phyloP scores from a whole-genome alignment of 2,329 filamentous ascomycete genomes.

The Parascedosporium putredinis region DNA sequence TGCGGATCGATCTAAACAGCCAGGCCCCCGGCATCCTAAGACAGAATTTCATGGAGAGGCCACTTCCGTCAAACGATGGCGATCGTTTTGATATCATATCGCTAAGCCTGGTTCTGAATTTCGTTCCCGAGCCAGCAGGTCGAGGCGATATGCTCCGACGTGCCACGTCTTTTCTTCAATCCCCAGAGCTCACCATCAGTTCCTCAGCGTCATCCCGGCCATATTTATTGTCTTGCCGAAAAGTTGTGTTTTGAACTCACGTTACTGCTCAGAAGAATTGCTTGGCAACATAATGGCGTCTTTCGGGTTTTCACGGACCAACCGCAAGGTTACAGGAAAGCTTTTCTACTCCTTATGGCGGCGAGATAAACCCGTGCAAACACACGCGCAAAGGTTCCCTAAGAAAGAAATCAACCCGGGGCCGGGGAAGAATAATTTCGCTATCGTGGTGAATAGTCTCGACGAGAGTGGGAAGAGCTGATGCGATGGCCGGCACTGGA shows the following conservation, averaged over 20 bases:
- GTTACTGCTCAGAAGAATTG: slow-evolving; percentile 68
- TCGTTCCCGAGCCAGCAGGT: slow-evolving; percentile 64
- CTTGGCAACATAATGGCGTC: slow-evolving; percentile 64
- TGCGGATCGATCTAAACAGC: slow-evolving; percentile 83
- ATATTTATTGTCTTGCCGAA: slow-evolving; percentile 85
- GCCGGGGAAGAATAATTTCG: slow-evolving; percentile 77
- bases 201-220: slow-evolving; percentile 39
- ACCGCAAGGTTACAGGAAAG: slow-evolving; percentile 68
- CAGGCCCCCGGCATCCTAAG: slow-evolving; percentile 71
- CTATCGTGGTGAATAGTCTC: slow-evolving; percentile 53
- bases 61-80: slow-evolving; percentile 50
- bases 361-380: slow-evolving; percentile 21
- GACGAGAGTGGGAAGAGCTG: neutral
- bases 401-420: slow-evolving; percentile 75
- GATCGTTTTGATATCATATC: slow-evolving; percentile 83
- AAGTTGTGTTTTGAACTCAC: slow-evolving; percentile 79
- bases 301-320: slow-evolving; percentile 58
- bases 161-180: slow-evolving; percentile 58
- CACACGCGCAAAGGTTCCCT: slow-evolving; percentile 32
- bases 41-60: slow-evolving; percentile 89
- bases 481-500: neutral
- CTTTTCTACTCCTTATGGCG: slow-evolving; percentile 85
- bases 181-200: neutral
- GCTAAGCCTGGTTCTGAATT: slow-evolving; percentile 87
- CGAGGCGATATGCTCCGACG: slow-evolving; percentile 80